Percentiles rank a stretch among this genome's conserved stretches.
phyloP scores from a whole-genome alignment of 2,329 filamentous ascomycete species.

The Ustilaginoidea virens region DNA sequence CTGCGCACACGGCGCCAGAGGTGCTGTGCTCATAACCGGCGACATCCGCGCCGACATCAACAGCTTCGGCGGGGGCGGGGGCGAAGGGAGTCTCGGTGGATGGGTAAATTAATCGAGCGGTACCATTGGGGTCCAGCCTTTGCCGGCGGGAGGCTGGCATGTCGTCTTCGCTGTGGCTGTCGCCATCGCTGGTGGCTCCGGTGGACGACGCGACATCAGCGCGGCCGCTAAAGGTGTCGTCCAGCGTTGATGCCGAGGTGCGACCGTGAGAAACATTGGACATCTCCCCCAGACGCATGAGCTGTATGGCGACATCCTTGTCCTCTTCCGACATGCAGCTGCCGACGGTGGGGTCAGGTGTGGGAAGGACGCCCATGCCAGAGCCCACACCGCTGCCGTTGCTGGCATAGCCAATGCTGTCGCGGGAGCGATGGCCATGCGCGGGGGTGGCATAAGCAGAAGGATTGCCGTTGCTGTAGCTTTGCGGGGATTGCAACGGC shows the following conservation, averaged over 20 bases:
- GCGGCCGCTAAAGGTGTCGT: conserved; percentile 83
- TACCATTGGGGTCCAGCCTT: conserved; percentile 31
- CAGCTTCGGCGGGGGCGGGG: conserved; percentile 32
- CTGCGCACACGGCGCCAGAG: conserved; percentile 34
- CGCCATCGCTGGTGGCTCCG: conserved; percentile 67
- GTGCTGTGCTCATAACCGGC: conserved; percentile 16
- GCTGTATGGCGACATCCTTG: conserved; percentile 84
- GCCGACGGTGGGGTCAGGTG: conserved; percentile 90
- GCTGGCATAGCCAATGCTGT: conserved; percentile 41
- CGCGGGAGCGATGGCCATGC: conserved; percentile 47
- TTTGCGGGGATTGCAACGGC: conserved; percentile 72
- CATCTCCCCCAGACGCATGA: conserved; percentile 90
- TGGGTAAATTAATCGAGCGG: conserved; percentile 30
- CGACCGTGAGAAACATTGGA: conserved; percentile 88
- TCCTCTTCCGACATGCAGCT: conserved; percentile 95
- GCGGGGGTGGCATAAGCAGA: conserved; percentile 47
- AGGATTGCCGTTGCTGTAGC: conserved; percentile 40
- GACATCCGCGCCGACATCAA: conserved; percentile 19
- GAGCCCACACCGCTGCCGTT: conserved; percentile 19
- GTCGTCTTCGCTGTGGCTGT: conserved; percentile 50
- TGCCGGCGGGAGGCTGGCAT: conserved; percentile 42
- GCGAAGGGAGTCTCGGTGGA: conserved; percentile 38
- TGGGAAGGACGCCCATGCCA: conserved; percentile 54
- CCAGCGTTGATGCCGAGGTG: conserved; percentile 81
- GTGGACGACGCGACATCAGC: conserved; percentile 76